Evolutionary conservation across 345 rosid genomes (phyloP), one percentile per base, ranked within the genome.

Genomic region (Stellera chamaejasme): DNA sequence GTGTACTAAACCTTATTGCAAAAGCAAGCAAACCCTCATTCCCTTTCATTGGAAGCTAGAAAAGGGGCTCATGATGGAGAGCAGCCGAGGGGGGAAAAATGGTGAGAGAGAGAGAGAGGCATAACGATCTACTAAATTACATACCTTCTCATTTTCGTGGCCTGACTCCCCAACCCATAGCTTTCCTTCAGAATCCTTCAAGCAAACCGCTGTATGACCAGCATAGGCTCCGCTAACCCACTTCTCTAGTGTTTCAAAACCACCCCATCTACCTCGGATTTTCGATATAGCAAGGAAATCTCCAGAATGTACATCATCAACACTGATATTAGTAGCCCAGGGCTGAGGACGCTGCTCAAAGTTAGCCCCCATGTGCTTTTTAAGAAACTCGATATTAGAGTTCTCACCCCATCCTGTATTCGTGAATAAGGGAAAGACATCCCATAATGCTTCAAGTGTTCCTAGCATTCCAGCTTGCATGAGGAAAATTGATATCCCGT

Each of bases 141-240:
- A 19, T 73, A 89, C 97, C 85, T 87, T 41, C 1, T 90, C 97
- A 73, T 90, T 90, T 65, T 90, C 97, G 54, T 90, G 77, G 44
- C 95, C 97, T 10, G 97, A 90, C 71, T 90, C 97, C 62, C 86
- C 92, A 58, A 90, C 84, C 95, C 97, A 90, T 6, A 90, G 63
- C 72, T 84, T 86, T 55, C 97, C 97, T 64, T 84, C 79, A 47
- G 92, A 76, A 71, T 90, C 97, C 79, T 69, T 80, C 19, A 90
- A 69, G 69, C 90, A 90, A 63, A 90, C 69, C 71, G 97, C 92
- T 59, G 80, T 56, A 67, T 90, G 97, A 52, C 97, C 95, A 68
- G 95, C 97, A 76, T 84, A 90, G 19, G 97, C 75, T 63, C 97
- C 97, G 45, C 88, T 90, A 28, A 90, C 97, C 97, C 97, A 90